Evolutionary conservation across 2,329 filamentous ascomycete genomes (phyloP).

Genomic region (Claviceps fusiformis): DNA sequence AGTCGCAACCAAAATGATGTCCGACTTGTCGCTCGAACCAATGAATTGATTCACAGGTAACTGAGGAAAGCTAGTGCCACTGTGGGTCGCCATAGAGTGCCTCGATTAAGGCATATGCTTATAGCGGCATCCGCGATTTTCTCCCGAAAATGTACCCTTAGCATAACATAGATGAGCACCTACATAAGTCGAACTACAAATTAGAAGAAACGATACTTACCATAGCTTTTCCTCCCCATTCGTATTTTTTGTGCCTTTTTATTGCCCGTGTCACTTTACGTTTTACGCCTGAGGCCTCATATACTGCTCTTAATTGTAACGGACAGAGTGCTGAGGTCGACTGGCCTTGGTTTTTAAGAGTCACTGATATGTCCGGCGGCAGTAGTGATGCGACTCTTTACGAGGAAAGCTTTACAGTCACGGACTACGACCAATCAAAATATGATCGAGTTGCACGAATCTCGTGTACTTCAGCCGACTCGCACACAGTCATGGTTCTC

Average conservation of each 20-base stretch:
- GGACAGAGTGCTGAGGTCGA: neutral
- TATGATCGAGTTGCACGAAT: conserved; percentile 93
- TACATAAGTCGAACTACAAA: neutral
- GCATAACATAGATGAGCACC: neutral
- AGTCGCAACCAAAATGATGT: neutral
- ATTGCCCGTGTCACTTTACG: neutral
- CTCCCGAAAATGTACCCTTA: neutral
- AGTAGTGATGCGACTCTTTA: conserved; percentile 85
- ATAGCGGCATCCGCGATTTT: neutral
- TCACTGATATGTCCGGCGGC: conserved; percentile 14
- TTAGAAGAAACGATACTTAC: neutral
- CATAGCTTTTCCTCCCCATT: neutral
- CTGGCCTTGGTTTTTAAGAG: neutral
- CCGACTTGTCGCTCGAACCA: neutral
- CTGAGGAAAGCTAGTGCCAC: neutral
- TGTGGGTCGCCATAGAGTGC: conserved; percentile 5
- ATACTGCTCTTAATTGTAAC: neutral
- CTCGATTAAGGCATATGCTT: conserved; percentile 13
- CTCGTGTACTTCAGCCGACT: conserved; percentile 61
- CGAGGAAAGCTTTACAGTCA: conserved; percentile 82
- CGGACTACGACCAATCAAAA: conserved; percentile 65
- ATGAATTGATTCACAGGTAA: neutral
- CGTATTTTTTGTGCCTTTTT: neutral
- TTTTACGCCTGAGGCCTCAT: neutral
- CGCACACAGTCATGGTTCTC: conserved; percentile 62